Percentiles rank a stretch among this genome's conserved stretches.
phyloP scores from a whole-genome alignment of 2,329 filamentous ascomycete genomes.

The Fusarium acutatum region DNA sequence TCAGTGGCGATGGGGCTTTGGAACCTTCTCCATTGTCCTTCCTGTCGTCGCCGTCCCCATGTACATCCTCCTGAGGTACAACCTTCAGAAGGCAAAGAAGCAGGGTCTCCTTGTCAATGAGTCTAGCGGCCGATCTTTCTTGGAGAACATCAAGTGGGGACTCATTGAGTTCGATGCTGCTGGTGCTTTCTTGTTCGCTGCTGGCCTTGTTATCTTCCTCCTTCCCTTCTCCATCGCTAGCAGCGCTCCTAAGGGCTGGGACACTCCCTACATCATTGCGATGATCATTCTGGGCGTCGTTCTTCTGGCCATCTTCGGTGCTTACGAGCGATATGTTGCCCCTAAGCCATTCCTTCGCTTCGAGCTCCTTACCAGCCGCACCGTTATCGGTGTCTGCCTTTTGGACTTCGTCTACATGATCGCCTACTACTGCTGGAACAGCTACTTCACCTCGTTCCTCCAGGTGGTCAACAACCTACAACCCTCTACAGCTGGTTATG shows the following conservation, averaged over 20 bases:
- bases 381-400: constrained; percentile 58
- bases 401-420: constrained; percentile 52
- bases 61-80: constrained; percentile 61
- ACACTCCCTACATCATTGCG: constrained; percentile 58
- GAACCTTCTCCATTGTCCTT: constrained; percentile 70
- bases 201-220: constrained; percentile 60
- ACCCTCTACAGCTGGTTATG: constrained; percentile 58
- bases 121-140: constrained; percentile 52
- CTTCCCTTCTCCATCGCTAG: constrained; percentile 66
- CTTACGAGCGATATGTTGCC: constrained; percentile 65
- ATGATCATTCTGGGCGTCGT: constrained; percentile 67
- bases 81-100: constrained; percentile 64
- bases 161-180: constrained; percentile 43
- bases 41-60: constrained; percentile 68
- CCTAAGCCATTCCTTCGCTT: constrained; percentile 65
- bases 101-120: constrained; percentile 53
- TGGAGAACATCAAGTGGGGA: constrained; percentile 52
- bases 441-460: constrained; percentile 61
- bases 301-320: constrained; percentile 57
- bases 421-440: constrained; percentile 56
- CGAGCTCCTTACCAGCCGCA: constrained; percentile 57
- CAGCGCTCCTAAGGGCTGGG: constrained; percentile 55
- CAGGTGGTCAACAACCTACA: constrained; percentile 59
- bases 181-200: constrained; percentile 61
- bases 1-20: constrained; percentile 55